phyloP scores from a whole-genome alignment of 805 yeast species.

The Pichia thaimueangensis region DNA sequence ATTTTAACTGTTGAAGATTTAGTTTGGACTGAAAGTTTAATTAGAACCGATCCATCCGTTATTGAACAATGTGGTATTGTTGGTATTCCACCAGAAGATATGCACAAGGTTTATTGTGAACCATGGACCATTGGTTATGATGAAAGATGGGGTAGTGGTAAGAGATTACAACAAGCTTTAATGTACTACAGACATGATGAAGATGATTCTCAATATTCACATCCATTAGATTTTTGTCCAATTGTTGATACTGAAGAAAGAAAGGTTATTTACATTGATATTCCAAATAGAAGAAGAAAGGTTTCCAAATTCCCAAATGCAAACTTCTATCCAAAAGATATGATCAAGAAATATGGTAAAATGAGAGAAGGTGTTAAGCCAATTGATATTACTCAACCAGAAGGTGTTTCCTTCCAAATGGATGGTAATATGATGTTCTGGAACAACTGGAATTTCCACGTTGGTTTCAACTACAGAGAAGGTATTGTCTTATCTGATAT shows the following conservation, averaged over 20 bases:
- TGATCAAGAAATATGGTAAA: conserved; percentile 55
- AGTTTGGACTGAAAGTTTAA: conserved; percentile 52
- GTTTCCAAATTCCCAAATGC: conserved; percentile 62
- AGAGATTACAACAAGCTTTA: conserved; percentile 74
- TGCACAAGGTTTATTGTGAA: conserved; percentile 57
- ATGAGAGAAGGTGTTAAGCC: conserved; percentile 62
- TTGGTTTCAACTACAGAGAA: conserved; percentile 82
- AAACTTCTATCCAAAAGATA: conserved; percentile 61
- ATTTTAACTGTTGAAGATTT: conserved; percentile 68
- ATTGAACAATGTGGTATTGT: conserved; percentile 65
- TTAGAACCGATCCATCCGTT: conserved; percentile 65
- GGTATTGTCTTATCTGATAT: conserved; percentile 75
- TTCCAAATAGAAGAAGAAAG: conserved; percentile 69
- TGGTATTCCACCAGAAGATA: conserved; percentile 59
- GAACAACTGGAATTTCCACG: conserved; percentile 72
- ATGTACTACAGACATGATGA: conserved; percentile 70
- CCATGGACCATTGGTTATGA: conserved; percentile 64
- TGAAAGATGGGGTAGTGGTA: conserved; percentile 67
- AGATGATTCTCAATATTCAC: conserved; percentile 63
- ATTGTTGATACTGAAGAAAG: conserved; percentile 67
- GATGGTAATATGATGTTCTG: conserved; percentile 64
- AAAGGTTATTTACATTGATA: conserved; percentile 67
- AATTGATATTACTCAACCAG: conserved; percentile 68
- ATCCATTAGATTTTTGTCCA: conserved; percentile 78
- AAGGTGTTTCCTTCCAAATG: conserved; percentile 74